Conservation (phyloP, 768 basidiomycete genomes). For the Tulasnella sp. region DNA sequence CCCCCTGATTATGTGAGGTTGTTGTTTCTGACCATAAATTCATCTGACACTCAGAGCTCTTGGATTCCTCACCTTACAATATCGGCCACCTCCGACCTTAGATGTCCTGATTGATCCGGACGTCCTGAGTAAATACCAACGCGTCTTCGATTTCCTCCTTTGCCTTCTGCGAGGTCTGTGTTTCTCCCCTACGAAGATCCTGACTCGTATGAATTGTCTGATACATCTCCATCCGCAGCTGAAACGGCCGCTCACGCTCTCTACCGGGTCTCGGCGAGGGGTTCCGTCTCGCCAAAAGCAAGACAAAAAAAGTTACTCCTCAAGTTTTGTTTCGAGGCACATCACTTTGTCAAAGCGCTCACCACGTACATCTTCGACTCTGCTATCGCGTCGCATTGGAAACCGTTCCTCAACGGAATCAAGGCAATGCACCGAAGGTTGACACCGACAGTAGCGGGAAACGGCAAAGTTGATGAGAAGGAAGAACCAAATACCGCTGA, state of each 20-base stretch:
- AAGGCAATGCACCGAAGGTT: conserved; percentile 14
- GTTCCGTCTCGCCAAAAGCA: too few relatives aligned
- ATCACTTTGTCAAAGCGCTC: conserved; percentile 57
- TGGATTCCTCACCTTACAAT: conserved; percentile 84
- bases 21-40: neutral
- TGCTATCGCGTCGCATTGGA: conserved; percentile 70
- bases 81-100: conserved; percentile 74
- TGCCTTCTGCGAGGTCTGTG: conserved; percentile 62
- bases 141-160: conserved; percentile 69
- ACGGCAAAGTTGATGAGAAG: neutral
- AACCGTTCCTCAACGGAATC: conserved; percentile 39
- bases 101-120: conserved; percentile 58
- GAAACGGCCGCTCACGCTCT: too few relatives aligned
- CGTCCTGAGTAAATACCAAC: conserved; percentile 74
- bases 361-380: conserved; percentile 65
- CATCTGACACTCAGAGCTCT: conserved; percentile 48
- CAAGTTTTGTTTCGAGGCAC: conserved; percentile 62
- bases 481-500: conserved; percentile 9
- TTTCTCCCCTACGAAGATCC: too few relatives aligned
- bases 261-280: too few relatives aligned
- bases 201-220: too few relatives aligned
- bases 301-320: conserved; percentile 33
- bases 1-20: neutral
- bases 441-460: neutral
- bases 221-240: too few relatives aligned